Evolutionary conservation across 2,329 filamentous ascomycete genomes (phyloP).

Genomic region (Cladosporium sp.): DNA sequence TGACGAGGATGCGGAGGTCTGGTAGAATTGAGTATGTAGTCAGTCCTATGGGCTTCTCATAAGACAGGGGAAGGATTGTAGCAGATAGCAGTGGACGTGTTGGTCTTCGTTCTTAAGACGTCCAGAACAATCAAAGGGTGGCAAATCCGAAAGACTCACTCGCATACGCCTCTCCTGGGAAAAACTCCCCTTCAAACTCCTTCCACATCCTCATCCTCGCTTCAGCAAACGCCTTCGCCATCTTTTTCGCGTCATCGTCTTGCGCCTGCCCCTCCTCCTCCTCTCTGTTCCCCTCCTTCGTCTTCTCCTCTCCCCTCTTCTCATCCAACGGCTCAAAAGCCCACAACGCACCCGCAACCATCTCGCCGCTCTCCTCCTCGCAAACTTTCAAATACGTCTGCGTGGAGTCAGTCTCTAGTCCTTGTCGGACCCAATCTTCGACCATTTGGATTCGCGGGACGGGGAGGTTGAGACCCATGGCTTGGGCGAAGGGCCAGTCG

Average conservation of each 20-base stretch:
- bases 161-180: constrained; percentile 16
- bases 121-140: no score
- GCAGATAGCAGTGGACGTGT: background rate
- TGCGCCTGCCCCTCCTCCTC: background rate
- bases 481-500: constrained; percentile 16
- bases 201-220: constrained; percentile 13
- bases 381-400: constrained; percentile 19
- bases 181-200: constrained; percentile 16
- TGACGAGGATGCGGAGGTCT: constrained; percentile 28
- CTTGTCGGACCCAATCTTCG: constrained; percentile 15
- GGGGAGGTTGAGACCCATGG: constrained; percentile 16
- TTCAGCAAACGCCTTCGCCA: constrained; percentile 1
- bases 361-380: constrained; percentile 18
- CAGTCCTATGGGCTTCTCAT: background rate
- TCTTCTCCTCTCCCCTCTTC: background rate
- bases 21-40: background rate
- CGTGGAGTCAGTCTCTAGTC: constrained; percentile 12
- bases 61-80: no score
- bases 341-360: constrained; percentile 23
- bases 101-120: no score
- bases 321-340: constrained; percentile 13
- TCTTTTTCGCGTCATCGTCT: background rate
- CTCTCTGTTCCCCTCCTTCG: background rate
- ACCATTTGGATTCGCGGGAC: constrained; percentile 16
- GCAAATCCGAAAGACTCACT: constrained; percentile 18